These are phyloP conservation scores for Lentinus brumalis DNA, from an alignment of 768 basidiomycete species.

Conservation along the genomic window DNA sequence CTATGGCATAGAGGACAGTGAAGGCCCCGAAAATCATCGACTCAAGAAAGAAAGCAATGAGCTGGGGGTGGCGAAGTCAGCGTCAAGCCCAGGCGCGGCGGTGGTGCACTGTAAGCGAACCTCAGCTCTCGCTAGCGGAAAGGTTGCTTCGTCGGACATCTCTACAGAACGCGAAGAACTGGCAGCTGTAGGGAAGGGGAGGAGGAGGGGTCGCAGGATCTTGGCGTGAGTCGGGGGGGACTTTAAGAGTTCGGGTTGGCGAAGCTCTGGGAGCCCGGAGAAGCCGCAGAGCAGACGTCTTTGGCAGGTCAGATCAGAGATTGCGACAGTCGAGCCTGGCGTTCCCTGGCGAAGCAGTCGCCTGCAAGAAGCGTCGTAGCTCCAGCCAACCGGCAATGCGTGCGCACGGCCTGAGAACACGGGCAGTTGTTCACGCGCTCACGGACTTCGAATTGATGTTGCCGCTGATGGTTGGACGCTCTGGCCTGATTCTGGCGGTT, in stretches of 20 bases:
- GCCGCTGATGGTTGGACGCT: not conserved
- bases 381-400: too few species aligned
- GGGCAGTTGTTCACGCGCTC: not conserved
- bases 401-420: not conserved
- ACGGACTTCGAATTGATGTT: not conserved
- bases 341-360: not conserved
- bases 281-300: too few species aligned
- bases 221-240: not conserved
- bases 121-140: conserved; percentile 4
- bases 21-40: conserved; percentile 21
- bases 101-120: not conserved
- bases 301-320: not conserved
- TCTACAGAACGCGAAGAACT: not conserved
- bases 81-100: not conserved
- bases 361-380: too few species aligned
- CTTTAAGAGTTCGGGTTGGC: not conserved
- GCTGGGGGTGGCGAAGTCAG: conserved; percentile 1
- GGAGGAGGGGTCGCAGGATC: not conserved
- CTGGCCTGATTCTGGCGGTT: not conserved
- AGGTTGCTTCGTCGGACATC: conserved; percentile 6
- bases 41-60: conserved; percentile 20
- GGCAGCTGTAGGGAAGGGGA: not conserved
- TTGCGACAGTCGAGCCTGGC: not conserved
- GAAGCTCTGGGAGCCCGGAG: not conserved
- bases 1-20: conserved; percentile 20